These are phyloP conservation scores for Penicillium soppii DNA, from an alignment of 495 filamentous ascomycete genomes.

Conservation along the genomic window DNA sequence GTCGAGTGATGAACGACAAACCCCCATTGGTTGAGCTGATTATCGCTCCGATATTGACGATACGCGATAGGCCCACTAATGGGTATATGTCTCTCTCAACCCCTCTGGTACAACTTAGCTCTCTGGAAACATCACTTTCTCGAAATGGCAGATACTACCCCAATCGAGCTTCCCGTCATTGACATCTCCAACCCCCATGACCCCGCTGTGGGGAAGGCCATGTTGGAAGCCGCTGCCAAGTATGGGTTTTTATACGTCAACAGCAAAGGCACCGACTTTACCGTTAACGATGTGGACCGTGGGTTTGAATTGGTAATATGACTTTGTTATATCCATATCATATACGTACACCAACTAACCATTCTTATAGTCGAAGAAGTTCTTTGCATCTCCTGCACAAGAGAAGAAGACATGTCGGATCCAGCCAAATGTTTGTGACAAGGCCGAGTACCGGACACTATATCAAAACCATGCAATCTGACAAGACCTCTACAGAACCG, in stretches of 20 bases:
- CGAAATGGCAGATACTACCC: conserved; percentile 40
- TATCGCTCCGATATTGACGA: conserved; percentile 10
- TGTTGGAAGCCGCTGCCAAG: conserved; percentile 76
- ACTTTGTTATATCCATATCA: conserved; percentile 12
- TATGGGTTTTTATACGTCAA: conserved; percentile 91
- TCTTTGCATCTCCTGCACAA: conserved; percentile 69
- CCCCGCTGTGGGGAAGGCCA: conserved; percentile 60
- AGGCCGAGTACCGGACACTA: neutral
- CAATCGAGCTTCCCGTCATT: conserved; percentile 72
- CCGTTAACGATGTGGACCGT: conserved; percentile 60
- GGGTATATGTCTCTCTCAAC: conserved; percentile 7
- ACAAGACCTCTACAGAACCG: conserved; percentile 56
- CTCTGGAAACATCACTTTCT: too few relatives aligned
- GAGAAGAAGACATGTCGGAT: conserved; percentile 77
- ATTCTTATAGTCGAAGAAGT: conserved; percentile 61
- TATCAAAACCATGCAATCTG: neutral
- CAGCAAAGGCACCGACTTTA: conserved; percentile 66
- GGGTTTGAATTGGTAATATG: conserved; percentile 69
- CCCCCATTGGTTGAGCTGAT: neutral
- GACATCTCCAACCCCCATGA: conserved; percentile 63
- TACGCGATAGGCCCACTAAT: conserved; percentile 17
- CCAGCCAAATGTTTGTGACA: conserved; percentile 54
- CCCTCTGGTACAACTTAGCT: too few relatives aligned
- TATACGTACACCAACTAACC: conserved; percentile 2
- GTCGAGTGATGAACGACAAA: neutral